These are phyloP conservation scores for Kwoniella sp. DNA, from an alignment of 768 basidiomycete species.

Conservation along the genomic window DNA sequence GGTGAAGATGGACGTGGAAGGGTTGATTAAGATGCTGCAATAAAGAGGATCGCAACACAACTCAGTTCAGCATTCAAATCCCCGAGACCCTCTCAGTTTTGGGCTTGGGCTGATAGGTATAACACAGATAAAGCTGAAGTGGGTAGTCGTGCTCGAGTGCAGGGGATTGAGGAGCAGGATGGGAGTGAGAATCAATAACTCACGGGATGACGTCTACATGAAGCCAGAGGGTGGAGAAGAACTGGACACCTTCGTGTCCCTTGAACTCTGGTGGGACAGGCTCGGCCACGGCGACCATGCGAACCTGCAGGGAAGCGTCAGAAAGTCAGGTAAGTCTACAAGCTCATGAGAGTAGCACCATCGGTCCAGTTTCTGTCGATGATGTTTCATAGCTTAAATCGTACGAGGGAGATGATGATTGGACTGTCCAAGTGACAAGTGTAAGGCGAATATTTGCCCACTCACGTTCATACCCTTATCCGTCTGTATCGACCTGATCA, in stretches of 20 bases:
- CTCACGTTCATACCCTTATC: slow-evolving; percentile 47
- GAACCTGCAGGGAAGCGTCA: no score
- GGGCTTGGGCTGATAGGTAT: no score
- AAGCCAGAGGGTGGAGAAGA: slow-evolving; percentile 44
- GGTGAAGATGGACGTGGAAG: slow-evolving; percentile 51
- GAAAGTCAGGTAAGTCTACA: background rate
- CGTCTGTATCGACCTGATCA: slow-evolving; percentile 29
- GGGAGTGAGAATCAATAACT: background rate
- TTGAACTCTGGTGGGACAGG: slow-evolving; percentile 42
- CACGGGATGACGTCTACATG: slow-evolving; percentile 51
- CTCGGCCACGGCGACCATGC: slow-evolving; percentile 44
- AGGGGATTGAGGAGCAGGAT: background rate
- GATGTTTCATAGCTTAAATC: background rate
- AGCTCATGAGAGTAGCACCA: no score
- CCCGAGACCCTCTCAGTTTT: no score
- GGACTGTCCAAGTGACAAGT: background rate
- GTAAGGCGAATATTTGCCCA: slow-evolving; percentile 10
- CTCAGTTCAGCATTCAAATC: no score
- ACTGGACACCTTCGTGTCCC: slow-evolving; percentile 29
- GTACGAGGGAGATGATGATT: no score
- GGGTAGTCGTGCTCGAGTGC: background rate
- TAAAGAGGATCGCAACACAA: background rate
- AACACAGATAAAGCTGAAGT: background rate
- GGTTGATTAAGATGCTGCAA: slow-evolving; percentile 42
- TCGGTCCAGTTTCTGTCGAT: no score